Percentiles rank a stretch among this genome's conserved stretches.
Conservation (phyloP, 2,329 filamentous ascomycete genomes). For the Alternaria rosae region DNA sequence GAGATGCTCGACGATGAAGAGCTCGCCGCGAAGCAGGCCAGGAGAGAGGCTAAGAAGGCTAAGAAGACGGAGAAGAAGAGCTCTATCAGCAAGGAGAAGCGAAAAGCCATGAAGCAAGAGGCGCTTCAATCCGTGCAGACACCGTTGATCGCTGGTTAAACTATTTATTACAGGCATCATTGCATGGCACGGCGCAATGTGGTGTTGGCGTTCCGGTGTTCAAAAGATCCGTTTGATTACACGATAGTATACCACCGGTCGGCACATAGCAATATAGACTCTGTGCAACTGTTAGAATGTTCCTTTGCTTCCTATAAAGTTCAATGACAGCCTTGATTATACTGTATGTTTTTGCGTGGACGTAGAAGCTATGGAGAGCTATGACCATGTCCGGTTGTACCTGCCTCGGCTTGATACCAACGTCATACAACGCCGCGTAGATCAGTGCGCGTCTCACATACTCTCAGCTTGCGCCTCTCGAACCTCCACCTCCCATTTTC, state of each 20-base stretch:
- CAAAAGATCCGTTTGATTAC: constrained; percentile 25
- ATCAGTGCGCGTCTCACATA: constrained; percentile 9
- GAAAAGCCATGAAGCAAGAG: constrained; percentile 59
- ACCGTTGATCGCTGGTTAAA: constrained; percentile 35
- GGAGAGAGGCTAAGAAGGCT: constrained; percentile 61
- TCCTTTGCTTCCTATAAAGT: neutral
- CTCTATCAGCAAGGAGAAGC: constrained; percentile 55
- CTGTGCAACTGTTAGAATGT: neutral
- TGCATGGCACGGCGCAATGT: constrained; percentile 23
- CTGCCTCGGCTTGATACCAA: constrained; percentile 23
- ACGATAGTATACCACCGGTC: constrained; percentile 24
- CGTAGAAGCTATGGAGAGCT: neutral
- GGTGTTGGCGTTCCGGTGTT: constrained; percentile 27
- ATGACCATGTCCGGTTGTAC: constrained; percentile 20
- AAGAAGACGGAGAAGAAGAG: constrained; percentile 42
- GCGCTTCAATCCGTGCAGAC: constrained; percentile 54
- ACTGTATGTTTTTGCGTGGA: neutral
- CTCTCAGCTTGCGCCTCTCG: constrained; percentile 16
- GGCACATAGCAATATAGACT: neutral
- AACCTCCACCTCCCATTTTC: constrained; percentile 8
- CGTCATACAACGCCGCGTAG: constrained; percentile 28
- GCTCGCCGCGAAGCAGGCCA: constrained; percentile 45
- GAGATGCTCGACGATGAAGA: constrained; percentile 47
- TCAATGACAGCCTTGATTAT: neutral
- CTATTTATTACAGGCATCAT: neutral